A percentile compares a stretch with the other conserved stretches of the same genome.
phyloP scores from a whole-genome alignment of 78 protist species.

The Planoprotostelium fungivorum region DNA sequence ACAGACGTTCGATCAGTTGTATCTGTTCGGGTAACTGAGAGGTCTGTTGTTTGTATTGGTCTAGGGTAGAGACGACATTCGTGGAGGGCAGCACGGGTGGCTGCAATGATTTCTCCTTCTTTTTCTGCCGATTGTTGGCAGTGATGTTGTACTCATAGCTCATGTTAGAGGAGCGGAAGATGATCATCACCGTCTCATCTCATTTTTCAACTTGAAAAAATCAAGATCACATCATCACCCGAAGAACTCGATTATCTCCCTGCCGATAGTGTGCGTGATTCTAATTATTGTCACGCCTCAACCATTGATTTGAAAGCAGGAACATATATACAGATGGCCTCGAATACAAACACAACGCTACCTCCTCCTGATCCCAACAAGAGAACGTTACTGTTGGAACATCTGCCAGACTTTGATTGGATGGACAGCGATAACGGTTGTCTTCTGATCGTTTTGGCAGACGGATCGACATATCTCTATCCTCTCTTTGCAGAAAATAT shows the following conservation, averaged over 20 bases:
- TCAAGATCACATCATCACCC: neutral
- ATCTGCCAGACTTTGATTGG: neutral
- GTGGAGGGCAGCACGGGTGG: neutral
- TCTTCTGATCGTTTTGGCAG: neutral
- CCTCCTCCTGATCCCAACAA: neutral
- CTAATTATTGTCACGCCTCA: too few relatives aligned
- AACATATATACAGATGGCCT: too few relatives aligned
- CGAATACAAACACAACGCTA: neutral
- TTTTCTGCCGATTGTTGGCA: neutral
- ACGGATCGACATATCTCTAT: neutral
- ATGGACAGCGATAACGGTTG: neutral
- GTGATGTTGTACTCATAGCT: neutral
- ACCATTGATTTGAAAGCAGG: too few relatives aligned
- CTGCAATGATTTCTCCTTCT: neutral
- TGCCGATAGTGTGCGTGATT: too few relatives aligned
- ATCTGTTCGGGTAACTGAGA: neutral
- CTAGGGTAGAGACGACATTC: too few relatives aligned
- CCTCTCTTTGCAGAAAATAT: neutral
- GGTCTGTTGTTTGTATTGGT: too few relatives aligned
- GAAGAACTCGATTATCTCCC: too few relatives aligned
- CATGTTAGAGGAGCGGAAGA: neutral
- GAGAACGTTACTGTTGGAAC: neutral
- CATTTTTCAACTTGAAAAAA: neutral
- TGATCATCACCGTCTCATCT: neutral
- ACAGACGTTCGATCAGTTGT: neutral